Evolutionary conservation across 2,329 filamentous ascomycete species (phyloP).

Genomic region (Didymellaceae sp.): DNA sequence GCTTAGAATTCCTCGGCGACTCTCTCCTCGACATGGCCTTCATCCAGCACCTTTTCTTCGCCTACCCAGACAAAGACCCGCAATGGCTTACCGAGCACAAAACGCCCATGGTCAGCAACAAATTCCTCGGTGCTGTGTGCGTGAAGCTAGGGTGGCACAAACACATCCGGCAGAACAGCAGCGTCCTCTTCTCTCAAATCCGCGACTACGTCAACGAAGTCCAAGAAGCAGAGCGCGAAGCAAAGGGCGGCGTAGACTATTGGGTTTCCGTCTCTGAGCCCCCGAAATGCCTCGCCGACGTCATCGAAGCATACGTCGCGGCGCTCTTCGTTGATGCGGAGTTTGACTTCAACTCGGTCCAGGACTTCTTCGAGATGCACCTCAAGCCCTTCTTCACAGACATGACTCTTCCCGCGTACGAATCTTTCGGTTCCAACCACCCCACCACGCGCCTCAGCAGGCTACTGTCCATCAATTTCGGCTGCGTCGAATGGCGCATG

Average conservation of each 20-base stretch:
- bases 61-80: slow-evolving; percentile 79
- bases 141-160: slow-evolving; percentile 79
- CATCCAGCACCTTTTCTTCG: slow-evolving; percentile 80
- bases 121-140: slow-evolving; percentile 83
- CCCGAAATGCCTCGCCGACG: slow-evolving; percentile 81
- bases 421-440: slow-evolving; percentile 84
- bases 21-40: slow-evolving; percentile 85
- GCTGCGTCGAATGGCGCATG: slow-evolving; percentile 66
- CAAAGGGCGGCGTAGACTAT: slow-evolving; percentile 66
- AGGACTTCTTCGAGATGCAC: slow-evolving; percentile 76
- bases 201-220: slow-evolving; percentile 65
- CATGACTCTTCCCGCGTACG: slow-evolving; percentile 75
- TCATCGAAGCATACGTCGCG: slow-evolving; percentile 87
- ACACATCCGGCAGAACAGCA: slow-evolving; percentile 65
- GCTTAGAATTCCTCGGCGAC: slow-evolving; percentile 91
- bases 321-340: slow-evolving; percentile 89
- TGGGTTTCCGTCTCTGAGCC: slow-evolving; percentile 68
- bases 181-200: slow-evolving; percentile 60
- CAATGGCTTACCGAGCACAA: slow-evolving; percentile 99
- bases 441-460: slow-evolving; percentile 75
- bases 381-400: slow-evolving; percentile 81
- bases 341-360: slow-evolving; percentile 77
- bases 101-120: slow-evolving; percentile 99
- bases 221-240: slow-evolving; percentile 57
- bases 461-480: slow-evolving; percentile 68